Conservation (phyloP, 805 yeast species). For the Saccharomycopsis schoenii region DNA sequence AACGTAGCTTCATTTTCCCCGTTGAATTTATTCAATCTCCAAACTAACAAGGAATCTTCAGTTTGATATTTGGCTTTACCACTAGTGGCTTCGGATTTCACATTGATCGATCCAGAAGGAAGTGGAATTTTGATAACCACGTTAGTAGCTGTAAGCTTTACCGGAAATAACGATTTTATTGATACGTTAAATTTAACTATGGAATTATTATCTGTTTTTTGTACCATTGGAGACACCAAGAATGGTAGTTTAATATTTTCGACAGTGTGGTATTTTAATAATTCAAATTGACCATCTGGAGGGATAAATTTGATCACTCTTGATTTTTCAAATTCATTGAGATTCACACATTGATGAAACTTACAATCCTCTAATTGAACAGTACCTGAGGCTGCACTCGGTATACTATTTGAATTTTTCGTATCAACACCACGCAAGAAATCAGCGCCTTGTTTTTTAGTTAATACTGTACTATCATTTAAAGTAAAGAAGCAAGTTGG, state of each 20-base stretch:
- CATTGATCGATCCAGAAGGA: conserved; percentile 49
- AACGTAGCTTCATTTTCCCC: conserved; percentile 60
- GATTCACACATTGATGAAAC: conserved; percentile 79
- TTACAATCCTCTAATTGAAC: conserved; percentile 66
- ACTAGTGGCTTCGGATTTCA: conserved; percentile 34
- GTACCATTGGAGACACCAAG: conserved; percentile 46
- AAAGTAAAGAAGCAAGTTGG: conserved; percentile 79
- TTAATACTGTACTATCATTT: conserved; percentile 38
- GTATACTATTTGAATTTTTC: conserved; percentile 26
- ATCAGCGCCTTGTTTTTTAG: conserved; percentile 20
- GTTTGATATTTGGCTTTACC: conserved; percentile 67
- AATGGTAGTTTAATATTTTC: conserved; percentile 65
- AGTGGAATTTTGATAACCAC: conserved; percentile 59
- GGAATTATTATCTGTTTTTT: conserved; percentile 32
- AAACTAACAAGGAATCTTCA: conserved; percentile 51
- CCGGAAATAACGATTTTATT: conserved; percentile 50
- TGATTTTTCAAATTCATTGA: conserved; percentile 56
- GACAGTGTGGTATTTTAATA: conserved; percentile 60
- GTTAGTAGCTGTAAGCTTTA: conserved; percentile 50
- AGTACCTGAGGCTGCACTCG: conserved; percentile 36
- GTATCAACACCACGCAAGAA: conserved; percentile 23
- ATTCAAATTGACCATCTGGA: conserved; percentile 80
- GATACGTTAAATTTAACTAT: conserved; percentile 48
- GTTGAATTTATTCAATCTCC: conserved; percentile 61
- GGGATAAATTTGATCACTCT: conserved; percentile 65